A percentile compares a stretch with the other conserved stretches of the same genome.
These are phyloP conservation scores for Pseudocercospora crystallina DNA, from an alignment of 2,329 filamentous ascomycete genomes.

Conservation along the genomic window DNA sequence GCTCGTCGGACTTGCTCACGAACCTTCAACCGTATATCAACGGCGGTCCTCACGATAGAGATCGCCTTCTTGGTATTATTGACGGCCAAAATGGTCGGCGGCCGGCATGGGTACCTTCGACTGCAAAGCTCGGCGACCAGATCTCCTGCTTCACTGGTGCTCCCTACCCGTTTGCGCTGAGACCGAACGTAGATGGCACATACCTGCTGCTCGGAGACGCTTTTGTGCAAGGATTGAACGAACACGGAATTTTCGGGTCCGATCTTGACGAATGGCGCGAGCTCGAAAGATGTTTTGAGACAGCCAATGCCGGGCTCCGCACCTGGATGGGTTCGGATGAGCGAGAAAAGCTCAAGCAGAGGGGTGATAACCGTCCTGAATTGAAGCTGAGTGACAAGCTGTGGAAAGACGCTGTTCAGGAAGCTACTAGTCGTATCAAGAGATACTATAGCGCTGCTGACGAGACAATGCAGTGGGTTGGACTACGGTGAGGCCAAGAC, in stretches of 20 bases:
- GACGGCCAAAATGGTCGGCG: not conserved
- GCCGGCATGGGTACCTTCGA: constrained; percentile 6
- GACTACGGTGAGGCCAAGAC: not conserved
- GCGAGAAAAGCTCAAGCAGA: no score
- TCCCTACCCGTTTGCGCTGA: constrained; percentile 8
- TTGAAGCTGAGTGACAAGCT: no score
- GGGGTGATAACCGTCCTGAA: not conserved
- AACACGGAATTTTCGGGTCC: not conserved
- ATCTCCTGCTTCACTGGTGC: constrained; percentile 5
- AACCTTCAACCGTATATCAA: constrained; percentile 9
- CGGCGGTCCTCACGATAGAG: constrained; percentile 9
- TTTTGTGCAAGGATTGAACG: constrained; percentile 1
- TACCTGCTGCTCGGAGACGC: constrained; percentile 6
- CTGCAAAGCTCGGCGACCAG: constrained; percentile 1
- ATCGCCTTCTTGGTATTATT: constrained; percentile 3
- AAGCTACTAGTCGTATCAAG: not conserved
- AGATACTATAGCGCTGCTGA: not conserved
- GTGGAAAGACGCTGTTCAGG: not conserved
- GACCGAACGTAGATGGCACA: not conserved
- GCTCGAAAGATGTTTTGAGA: not conserved
- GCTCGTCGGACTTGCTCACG: not conserved
- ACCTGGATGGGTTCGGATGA: not conserved
- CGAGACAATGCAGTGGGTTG: not conserved
- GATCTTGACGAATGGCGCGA: not conserved
- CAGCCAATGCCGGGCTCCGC: not conserved